A percentile compares a stretch with the other conserved stretches of the same genome.
Conservation (phyloP, 169 alveolate species). For the Plasmodium cynomolgi region DNA sequence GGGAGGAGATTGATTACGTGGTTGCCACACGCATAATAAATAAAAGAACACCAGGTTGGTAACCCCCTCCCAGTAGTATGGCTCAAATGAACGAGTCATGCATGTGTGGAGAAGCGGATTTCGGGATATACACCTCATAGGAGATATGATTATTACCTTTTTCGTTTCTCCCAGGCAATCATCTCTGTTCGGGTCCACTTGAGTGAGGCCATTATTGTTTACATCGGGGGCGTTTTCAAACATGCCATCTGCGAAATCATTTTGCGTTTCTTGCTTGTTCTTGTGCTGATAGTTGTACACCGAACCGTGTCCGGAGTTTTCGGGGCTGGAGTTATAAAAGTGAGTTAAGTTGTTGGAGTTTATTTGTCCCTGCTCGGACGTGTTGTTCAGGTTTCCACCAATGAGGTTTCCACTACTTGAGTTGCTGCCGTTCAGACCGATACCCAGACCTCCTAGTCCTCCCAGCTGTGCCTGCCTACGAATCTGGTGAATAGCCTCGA, state of each 20-base stretch:
- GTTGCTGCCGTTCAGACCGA: neutral
- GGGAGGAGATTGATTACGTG: neutral
- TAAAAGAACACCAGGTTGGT: neutral
- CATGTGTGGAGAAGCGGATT: neutral
- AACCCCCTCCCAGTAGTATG: neutral
- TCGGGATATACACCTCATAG: neutral
- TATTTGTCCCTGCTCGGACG: slow-evolving; percentile 37
- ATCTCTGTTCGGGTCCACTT: neutral
- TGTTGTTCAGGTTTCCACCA: neutral
- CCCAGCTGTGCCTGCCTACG: slow-evolving; percentile 15
- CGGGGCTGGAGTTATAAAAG: slow-evolving; percentile 56
- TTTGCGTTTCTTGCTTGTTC: slow-evolving; percentile 1
- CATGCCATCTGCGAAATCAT: slow-evolving; percentile 19
- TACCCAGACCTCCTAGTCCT: neutral
- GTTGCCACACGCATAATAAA: neutral
- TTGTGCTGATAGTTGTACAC: slow-evolving; percentile 38
- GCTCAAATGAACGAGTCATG: neutral
- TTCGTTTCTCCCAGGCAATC: neutral
- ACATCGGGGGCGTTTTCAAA: slow-evolving; percentile 16
- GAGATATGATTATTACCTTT: slow-evolving; percentile 2
- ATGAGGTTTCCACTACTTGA: neutral
- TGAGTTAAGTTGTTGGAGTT: slow-evolving; percentile 55
- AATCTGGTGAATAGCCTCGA: slow-evolving; percentile 58
- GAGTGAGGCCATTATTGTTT: neutral
- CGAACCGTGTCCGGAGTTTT: slow-evolving; percentile 33